These are phyloP conservation scores for Ustilago hordei DNA, from an alignment of 1,284 basidiomycete species.

Conservation along the genomic window DNA sequence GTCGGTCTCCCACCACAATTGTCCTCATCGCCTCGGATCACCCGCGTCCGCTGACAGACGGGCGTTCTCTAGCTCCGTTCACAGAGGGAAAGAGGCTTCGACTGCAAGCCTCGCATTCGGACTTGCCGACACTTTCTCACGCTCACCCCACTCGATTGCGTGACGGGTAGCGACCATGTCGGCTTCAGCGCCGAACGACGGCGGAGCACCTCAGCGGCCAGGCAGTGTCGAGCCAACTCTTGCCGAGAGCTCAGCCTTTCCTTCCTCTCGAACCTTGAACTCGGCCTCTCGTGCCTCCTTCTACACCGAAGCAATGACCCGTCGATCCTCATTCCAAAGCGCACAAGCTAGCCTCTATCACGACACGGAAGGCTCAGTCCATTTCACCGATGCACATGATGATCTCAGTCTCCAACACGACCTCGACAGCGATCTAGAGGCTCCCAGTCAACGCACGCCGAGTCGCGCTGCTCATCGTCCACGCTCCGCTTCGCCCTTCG, in stretches of 20 bases:
- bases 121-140: not conserved
- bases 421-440: constrained; percentile 32
- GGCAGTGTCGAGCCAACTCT: constrained; percentile 14
- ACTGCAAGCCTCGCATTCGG: no score
- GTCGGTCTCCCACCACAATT: no score
- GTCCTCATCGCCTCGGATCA: not conserved
- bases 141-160: not conserved
- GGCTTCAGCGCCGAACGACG: constrained; percentile 12
- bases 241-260: not conserved
- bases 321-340: constrained; percentile 41
- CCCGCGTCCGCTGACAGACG: no score
- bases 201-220: constrained; percentile 2
- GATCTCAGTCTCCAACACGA: constrained; percentile 9
- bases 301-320: constrained; percentile 31
- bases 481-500: constrained; percentile 24
- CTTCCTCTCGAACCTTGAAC: constrained; percentile 31
- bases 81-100: no score
- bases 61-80: no score
- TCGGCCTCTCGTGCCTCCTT: constrained; percentile 32
- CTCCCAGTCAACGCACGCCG: constrained; percentile 14
- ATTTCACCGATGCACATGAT: constrained; percentile 24
- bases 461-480: constrained; percentile 18
- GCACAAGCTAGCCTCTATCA: constrained; percentile 39
- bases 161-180: constrained; percentile 10
- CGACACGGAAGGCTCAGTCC: constrained; percentile 29